These are phyloP conservation scores for Neostapfia colusana DNA, from an alignment of 176 grass and related monocot species.

Conservation along the genomic window DNA sequence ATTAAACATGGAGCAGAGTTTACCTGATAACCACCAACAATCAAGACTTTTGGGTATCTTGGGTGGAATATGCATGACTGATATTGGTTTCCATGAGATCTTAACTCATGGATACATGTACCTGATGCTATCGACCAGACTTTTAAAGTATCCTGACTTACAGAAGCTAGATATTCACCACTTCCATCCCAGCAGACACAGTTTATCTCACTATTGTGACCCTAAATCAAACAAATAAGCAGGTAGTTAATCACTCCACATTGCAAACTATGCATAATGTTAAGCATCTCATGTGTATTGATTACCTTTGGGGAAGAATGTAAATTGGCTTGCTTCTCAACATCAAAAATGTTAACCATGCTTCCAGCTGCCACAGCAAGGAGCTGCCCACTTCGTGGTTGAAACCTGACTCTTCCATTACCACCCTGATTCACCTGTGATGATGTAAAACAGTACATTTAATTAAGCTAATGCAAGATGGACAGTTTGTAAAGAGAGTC, in stretches of 20 bases:
- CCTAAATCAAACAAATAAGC: constrained; percentile 47
- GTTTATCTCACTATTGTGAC: constrained; percentile 63
- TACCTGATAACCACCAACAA: constrained; percentile 96
- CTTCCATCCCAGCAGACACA: constrained; percentile 87
- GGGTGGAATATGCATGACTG: constrained; percentile 92
- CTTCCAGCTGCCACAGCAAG: constrained; percentile 79
- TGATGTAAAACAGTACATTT: constrained; percentile 13
- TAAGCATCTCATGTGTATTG: constrained; percentile 1
- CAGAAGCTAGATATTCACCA: constrained; percentile 76
- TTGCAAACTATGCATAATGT: background rate
- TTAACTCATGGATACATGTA: constrained; percentile 62
- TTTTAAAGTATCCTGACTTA: constrained; percentile 84
- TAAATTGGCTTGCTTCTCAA: constrained; percentile 56
- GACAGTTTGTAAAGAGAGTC: background rate
- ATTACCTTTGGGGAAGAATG: constrained; percentile 62
- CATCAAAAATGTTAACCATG: constrained; percentile 73
- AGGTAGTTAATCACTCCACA: background rate
- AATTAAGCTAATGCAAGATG: constrained; percentile 10
- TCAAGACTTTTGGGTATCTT: constrained; percentile 63
- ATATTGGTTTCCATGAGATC: constrained; percentile 83
- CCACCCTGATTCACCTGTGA: constrained; percentile 66
- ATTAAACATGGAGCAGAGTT: background rate
- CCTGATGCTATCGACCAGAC: constrained; percentile 70
- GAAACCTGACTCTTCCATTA: constrained; percentile 72
- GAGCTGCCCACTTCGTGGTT: constrained; percentile 68